These are phyloP conservation scores for Andrographis paniculata DNA, from an alignment of 305 asterid genomes.

Conservation along the genomic window DNA sequence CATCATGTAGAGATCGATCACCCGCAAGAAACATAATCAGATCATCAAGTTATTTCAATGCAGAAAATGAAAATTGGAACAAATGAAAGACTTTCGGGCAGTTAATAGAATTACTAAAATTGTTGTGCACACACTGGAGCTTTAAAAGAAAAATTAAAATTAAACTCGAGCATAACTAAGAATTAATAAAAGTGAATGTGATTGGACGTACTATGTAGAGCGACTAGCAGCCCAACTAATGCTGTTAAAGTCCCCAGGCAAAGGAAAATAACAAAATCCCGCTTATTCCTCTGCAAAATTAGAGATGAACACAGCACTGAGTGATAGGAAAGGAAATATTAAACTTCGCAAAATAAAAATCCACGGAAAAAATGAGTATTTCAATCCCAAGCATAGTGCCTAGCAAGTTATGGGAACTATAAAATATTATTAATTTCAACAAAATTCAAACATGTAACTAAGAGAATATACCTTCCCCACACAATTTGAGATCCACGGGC, in stretches of 20 bases:
- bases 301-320: constrained; percentile 1
- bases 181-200: constrained; percentile 21
- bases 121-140: constrained; percentile 9
- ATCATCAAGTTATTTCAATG: constrained; percentile 4
- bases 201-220: constrained; percentile 65
- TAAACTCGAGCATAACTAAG: constrained; percentile 12
- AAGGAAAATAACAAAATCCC: constrained; percentile 75
- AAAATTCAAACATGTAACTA: neutral
- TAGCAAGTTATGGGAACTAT: too few species aligned
- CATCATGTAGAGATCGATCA: too few species aligned
- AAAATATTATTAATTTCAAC: too few species aligned
- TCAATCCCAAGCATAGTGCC: neutral
- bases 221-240: constrained; percentile 40
- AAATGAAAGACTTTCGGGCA: constrained; percentile 9
- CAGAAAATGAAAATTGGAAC: constrained; percentile 8
- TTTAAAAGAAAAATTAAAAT: constrained; percentile 3
- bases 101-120: constrained; percentile 3
- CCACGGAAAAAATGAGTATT: neutral
- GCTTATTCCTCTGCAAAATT: constrained; percentile 70
- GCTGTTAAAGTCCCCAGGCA: constrained; percentile 70
- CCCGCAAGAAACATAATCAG: neutral
- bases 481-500: constrained; percentile 98
- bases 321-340: neutral
- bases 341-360: too few species aligned
- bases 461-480: constrained; percentile 73